phyloP scores from a whole-genome alignment of 176 grass and related monocot genomes.

The Oryza rufipogon region DNA sequence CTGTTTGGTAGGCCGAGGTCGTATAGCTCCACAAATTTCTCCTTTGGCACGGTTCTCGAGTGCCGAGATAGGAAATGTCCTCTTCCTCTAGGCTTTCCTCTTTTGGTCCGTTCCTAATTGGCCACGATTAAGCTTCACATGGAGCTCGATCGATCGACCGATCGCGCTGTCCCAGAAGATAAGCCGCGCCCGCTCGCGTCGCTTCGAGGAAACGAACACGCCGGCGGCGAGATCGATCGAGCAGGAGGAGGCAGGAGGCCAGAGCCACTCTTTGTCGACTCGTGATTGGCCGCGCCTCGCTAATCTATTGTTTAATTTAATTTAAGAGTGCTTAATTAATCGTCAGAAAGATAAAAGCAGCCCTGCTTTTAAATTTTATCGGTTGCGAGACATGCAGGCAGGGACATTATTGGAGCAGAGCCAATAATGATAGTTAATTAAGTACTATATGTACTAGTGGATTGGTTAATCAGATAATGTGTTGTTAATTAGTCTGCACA shows the following conservation, averaged over 20 bases:
- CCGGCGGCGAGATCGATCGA: no score
- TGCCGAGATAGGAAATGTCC: neutral
- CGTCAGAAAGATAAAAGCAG: neutral
- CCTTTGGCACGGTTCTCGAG: neutral
- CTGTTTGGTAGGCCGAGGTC: neutral
- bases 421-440: slow-evolving; percentile 2
- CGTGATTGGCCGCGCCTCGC: neutral
- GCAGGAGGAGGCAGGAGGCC: no score
- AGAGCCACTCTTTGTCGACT: slow-evolving; percentile 11
- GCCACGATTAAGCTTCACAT: slow-evolving; percentile 32
- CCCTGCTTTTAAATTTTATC: neutral
- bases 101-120: slow-evolving; percentile 38
- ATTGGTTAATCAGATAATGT: neutral
- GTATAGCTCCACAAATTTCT: neutral
- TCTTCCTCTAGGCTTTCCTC: slow-evolving; percentile 43
- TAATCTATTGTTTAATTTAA: slow-evolving; percentile 48
- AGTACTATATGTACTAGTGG: neutral
- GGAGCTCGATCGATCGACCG: neutral
- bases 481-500: neutral
- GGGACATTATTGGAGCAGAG: slow-evolving; percentile 13
- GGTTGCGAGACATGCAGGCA: slow-evolving; percentile 3
- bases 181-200: neutral
- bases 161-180: slow-evolving; percentile 28
- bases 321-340: neutral
- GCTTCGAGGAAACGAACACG: slow-evolving; percentile 34